Base-by-base conservation (phyloP, 805 yeast species). In the Teunomyces cretensis region DNA sequence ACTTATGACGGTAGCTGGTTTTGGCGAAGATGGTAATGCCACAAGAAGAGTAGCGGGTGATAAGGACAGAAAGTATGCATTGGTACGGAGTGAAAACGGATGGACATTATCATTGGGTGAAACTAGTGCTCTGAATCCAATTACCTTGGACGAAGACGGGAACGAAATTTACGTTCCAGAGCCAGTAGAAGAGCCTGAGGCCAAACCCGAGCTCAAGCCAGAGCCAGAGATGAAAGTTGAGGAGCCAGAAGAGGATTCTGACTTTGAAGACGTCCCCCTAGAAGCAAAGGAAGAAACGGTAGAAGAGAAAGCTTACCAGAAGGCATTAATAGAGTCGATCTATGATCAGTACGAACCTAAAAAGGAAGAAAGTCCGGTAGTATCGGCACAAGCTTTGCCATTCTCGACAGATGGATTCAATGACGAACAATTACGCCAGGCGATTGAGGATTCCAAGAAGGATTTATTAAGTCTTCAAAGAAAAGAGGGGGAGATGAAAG, bases 1-100 rank as follows among this genome's bases (percentile, higher is more conserved):
- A 51, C 70, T 94, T 31, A 84, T 94, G 88, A 83, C 83, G 51
- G 81, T 86, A 0, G 79, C 88, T 7, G 98, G 97, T 0, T 75
- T 88, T 81, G 86, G 84, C 30, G 81, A 73, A 33, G 78, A 73
- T 11, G 71, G 74, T 4, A 74, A 67, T 43, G 63, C 74, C 0
- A 68, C 76, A 7, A 73, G 97, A 42, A 15, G 42, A 15, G 80
- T 94, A 4, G 90, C 96, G 0, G 88, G 97, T 32, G 96, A 90
- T 54, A 81, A 78, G 50, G 88, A 86, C 51, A 74, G 82, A 48
- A 83, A 83, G 49, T 94, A 94, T 56, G 78, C 84, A 39, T 74
- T 94, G 41, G 78, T 85, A 15, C 79, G 84, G 51, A 86, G 84
- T 32, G 88, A 84, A 9, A 84, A 82, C 52, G 97, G 97, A 0